Evolutionary conservation across 2,329 filamentous ascomycete species (phyloP), one percentile per base, ranked within the genome.

Genomic region (Trichocomaceae sp.): DNA sequence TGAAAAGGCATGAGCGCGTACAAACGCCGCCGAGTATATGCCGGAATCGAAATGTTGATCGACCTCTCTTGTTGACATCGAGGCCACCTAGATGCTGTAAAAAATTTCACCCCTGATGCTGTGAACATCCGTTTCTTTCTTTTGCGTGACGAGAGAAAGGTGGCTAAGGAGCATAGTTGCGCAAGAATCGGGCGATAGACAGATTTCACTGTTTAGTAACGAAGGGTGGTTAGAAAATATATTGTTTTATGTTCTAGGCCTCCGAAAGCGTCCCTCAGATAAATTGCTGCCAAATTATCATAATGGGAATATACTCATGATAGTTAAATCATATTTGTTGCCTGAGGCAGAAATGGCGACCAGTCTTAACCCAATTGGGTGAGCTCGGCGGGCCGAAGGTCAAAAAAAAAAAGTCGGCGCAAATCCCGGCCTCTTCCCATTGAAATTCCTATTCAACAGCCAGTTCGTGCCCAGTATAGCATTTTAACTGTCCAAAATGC

Each of bases 401-500:
- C 39, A 20, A 39, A 51, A 33, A 35, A 54, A 54, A 53, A 57
- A 57, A 23, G 39, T 50, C 31, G 45, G 45, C 22, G 45, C 23
- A n/a, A n/a, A 47, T 26, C 19, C 22, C 29, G 44, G 45, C 42
- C 49, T 23, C 50, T 52, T 29, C 37, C 54, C 22, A 44, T 39
- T n/a, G 22, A 45, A 55, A 55, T 42, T 47, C 44, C 52, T 41
- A 42, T 55, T 31, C 37, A 41, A n/a, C 50, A 47, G 46, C 22
- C 44, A 41, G 19, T 29, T 15, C 15, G 33, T 42, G 33, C 45
- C 17, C 45, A 33, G 26, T 5, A 41, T 37, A n/a, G 23, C 45
- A 50, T 17, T 41, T 44, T 33, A 33, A 26, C 31, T n/a, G 48
- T 47, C 54, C 66, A 75, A 64, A 47, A 90, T 96, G 90, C 90